phyloP scores from a whole-genome alignment of 176 grass and related monocot species.

The Oryza longistaminata region DNA sequence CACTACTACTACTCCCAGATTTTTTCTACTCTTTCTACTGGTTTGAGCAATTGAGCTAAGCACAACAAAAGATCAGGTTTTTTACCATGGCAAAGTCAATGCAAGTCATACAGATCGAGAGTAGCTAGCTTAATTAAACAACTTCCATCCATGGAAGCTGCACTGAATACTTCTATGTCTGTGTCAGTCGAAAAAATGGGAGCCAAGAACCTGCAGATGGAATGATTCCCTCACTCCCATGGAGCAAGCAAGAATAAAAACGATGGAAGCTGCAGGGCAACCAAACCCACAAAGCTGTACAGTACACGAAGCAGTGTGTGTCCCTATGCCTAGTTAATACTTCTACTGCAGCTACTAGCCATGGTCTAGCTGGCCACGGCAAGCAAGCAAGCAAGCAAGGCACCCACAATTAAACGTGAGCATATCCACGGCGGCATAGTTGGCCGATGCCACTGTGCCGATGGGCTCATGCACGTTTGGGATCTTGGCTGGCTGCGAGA shows the following conservation, averaged over 20 bases:
- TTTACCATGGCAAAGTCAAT: neutral
- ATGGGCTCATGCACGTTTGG: conserved; percentile 35
- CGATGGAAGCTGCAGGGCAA: neutral
- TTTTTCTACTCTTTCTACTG: neutral
- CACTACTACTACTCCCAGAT: neutral
- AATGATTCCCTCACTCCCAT: neutral
- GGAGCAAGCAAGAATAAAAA: conserved; percentile 16
- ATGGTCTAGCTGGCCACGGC: neutral
- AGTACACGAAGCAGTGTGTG: neutral
- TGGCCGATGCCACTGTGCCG: conserved; percentile 26
- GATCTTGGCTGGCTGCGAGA: conserved; percentile 18
- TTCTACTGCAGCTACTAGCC: neutral
- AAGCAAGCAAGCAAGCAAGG: neutral
- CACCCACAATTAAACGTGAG: conserved; percentile 29
- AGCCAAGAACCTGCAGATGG: neutral
- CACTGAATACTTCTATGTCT: neutral
- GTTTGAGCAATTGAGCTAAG: neutral
- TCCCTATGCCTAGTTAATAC: neutral
- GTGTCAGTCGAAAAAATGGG: neutral
- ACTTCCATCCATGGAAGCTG: neutral
- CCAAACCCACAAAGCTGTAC: neutral
- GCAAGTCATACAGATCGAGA: neutral
- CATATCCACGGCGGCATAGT: conserved; percentile 24
- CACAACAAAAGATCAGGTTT: neutral
- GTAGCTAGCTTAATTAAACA: neutral